A percentile compares a stretch with the other conserved stretches of the same genome.
phyloP scores from a whole-genome alignment of 108 stramenopile genomes.

The Skeletonema menzelii region DNA sequence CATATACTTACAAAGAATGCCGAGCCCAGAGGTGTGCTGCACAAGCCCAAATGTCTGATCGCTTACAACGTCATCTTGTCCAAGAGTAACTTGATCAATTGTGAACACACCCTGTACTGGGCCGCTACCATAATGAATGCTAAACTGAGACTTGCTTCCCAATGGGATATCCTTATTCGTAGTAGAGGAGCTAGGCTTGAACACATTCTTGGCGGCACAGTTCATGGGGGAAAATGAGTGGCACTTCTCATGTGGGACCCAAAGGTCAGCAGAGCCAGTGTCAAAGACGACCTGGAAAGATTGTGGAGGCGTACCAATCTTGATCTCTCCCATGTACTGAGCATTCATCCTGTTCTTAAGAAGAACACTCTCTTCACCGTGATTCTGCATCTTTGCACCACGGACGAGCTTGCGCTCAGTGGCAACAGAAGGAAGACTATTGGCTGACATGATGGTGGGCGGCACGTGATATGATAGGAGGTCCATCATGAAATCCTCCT shows the following conservation, averaged over 20 bases:
- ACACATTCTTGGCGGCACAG: constrained; percentile 60
- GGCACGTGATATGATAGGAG: constrained; percentile 16
- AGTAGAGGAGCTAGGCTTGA: constrained; percentile 42
- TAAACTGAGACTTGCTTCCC: constrained; percentile 65
- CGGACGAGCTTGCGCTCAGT: constrained; percentile 9
- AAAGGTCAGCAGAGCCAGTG: constrained; percentile 96
- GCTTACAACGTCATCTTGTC: constrained; percentile 66
- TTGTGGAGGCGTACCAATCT: constrained; percentile 86
- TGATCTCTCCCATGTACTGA: constrained; percentile 73
- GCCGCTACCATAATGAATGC: constrained; percentile 94
- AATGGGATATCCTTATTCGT: constrained; percentile 58
- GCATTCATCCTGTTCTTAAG: constrained; percentile 56
- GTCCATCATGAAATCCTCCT: constrained; percentile 17
- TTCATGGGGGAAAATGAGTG: constrained; percentile 19
- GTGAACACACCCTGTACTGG: constrained; percentile 75
- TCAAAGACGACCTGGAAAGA: constrained; percentile 95
- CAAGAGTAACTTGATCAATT: constrained; percentile 64
- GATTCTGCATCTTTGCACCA: not conserved
- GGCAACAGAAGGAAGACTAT: not conserved
- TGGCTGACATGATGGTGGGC: not conserved
- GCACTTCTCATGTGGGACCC: constrained; percentile 94
- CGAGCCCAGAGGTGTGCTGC: constrained; percentile 92
- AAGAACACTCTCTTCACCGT: constrained; percentile 27
- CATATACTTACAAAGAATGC: constrained; percentile 83
- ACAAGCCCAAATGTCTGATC: constrained; percentile 79